Percentiles rank a stretch among this genome's conserved stretches.
phyloP scores from a whole-genome alignment of 768 basidiomycete genomes.

The Termitomyces titanicus region DNA sequence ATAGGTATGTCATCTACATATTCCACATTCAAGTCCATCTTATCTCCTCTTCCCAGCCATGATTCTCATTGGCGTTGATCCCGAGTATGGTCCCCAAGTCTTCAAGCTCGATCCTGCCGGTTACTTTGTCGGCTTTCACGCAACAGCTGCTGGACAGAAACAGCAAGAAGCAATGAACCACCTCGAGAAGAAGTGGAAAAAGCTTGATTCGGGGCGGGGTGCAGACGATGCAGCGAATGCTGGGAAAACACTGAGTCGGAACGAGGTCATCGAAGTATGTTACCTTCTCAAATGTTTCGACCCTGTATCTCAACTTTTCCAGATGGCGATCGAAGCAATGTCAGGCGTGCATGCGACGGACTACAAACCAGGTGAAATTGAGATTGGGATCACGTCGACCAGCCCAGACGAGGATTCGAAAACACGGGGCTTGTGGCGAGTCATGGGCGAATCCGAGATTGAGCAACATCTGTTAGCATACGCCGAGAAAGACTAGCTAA shows the following conservation, averaged over 20 bases:
- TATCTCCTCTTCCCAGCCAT: constrained; percentile 57
- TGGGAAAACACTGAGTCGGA: constrained; percentile 65
- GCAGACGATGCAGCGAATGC: constrained; percentile 78
- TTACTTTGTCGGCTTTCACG: constrained; percentile 98
- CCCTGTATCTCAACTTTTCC: neutral
- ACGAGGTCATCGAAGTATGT: constrained; percentile 87
- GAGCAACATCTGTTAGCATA: constrained; percentile 81
- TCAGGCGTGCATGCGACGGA: constrained; percentile 94
- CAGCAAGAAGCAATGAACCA: constrained; percentile 99
- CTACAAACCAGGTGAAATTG: constrained; percentile 93
- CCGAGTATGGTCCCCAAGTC: constrained; percentile 89
- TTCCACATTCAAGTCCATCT: neutral
- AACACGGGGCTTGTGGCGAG: constrained; percentile 73
- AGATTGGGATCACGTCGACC: constrained; percentile 88
- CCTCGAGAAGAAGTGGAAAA: constrained; percentile 99
- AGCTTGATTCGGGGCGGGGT: constrained; percentile 73
- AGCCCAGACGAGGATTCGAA: constrained; percentile 70
- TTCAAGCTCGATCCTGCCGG: constrained; percentile 99
- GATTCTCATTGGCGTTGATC: constrained; percentile 92
- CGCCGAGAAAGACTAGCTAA: constrained; percentile 78
- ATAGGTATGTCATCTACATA: constrained; percentile 60
- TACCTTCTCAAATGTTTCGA: neutral
- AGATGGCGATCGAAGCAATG: constrained; percentile 95
- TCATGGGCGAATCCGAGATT: constrained; percentile 73
- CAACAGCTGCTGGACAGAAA: constrained; percentile 93